Conservation (phyloP, 148 eudicot genomes). For the Camellia lanceoleosa region DNA sequence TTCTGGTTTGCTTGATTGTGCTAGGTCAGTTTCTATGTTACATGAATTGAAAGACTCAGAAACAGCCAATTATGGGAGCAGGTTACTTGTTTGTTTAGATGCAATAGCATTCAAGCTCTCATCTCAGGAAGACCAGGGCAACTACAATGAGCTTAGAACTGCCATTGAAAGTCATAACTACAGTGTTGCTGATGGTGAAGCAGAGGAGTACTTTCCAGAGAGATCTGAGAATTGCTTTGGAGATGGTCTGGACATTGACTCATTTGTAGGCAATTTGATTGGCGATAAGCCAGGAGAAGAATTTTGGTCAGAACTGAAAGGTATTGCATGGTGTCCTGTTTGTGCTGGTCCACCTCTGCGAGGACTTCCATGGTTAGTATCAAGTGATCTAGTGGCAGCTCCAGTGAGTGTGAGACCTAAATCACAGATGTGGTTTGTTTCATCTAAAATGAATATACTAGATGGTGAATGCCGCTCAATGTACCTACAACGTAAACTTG, state of each 20-base stretch:
- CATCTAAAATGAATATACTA: slow-evolving; percentile 74
- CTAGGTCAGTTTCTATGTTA: slow-evolving; percentile 74
- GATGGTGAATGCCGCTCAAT: slow-evolving; percentile 67
- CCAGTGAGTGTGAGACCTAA: slow-evolving; percentile 73
- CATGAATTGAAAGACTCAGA: slow-evolving; percentile 60
- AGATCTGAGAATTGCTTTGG: slow-evolving; percentile 19
- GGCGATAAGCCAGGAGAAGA: slow-evolving; percentile 62
- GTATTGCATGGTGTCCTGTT: slow-evolving; percentile 85
- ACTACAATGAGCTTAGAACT: slow-evolving; percentile 24
- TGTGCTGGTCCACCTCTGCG: slow-evolving; percentile 57
- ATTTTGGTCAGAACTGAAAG: slow-evolving; percentile 78
- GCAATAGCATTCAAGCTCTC: slow-evolving; percentile 57
- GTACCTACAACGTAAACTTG: slow-evolving; percentile 62
- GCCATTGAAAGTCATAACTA: slow-evolving; percentile 20
- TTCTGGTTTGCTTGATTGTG: slow-evolving; percentile 87
- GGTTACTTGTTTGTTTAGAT: slow-evolving; percentile 72
- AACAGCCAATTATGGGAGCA: slow-evolving; percentile 49
- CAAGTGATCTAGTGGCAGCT: slow-evolving; percentile 54
- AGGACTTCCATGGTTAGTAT: slow-evolving; percentile 81
- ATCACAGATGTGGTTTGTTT: slow-evolving; percentile 91
- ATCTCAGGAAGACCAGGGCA: slow-evolving; percentile 33
- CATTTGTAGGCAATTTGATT: slow-evolving; percentile 43
- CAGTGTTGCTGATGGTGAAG: slow-evolving; percentile 22
- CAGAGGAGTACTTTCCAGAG: slow-evolving; percentile 21
- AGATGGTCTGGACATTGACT: slow-evolving; percentile 44